Evolutionary conservation across 495 filamentous ascomycete species (phyloP), one percentile per base, ranked within the genome.

Genomic region (Chaetomium tenue): DNA sequence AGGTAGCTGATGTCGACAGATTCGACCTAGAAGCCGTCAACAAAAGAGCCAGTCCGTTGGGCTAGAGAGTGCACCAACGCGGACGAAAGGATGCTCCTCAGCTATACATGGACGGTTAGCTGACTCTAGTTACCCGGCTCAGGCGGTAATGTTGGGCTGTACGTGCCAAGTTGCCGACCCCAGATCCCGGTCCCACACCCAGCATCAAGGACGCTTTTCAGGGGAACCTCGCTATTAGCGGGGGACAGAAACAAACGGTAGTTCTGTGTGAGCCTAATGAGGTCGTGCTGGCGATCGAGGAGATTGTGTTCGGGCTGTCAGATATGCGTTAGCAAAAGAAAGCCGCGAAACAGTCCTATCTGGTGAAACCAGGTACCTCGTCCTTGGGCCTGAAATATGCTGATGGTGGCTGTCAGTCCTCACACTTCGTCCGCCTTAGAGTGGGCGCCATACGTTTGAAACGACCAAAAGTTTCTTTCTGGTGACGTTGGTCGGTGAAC

Each of bases 111-210:
- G 33, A 11, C 8, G 5, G 53, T 55, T 26, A 55, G 53, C 40
- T 0, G 8, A 11, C 13, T 0, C 28, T 30, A 30, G 6, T 55
- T 13, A 22, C 0, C 9, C 15, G 26, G 1, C 37, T 2, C 9
- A 8, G 33, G 33, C 16, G 0, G 30, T 0, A 18, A 13, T 12
- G 6, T 1, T 2, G 15, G 16, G 53, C 1, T 30, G 1, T 37
- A 47, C 56, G 4, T 46, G 18, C 56, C 56, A 22, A 57, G 52
- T 81, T 85, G 84, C 83, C 88, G 60, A 82, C 79, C 30, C 83
- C 83, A 65, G 30, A 60, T 60, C 6, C 63, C 56, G 2, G 82
- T 82, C 0, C 83, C 84, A 15, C 84, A 86, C 18, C 83, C 86
- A 42, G 86, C 70, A 62, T 88, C 86, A 13, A 88, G 76, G 54